Evolutionary conservation across 208 protist genomes (phyloP), one percentile per base, ranked within the genome.

Genomic region (Trypanosoma melophagium): DNA sequence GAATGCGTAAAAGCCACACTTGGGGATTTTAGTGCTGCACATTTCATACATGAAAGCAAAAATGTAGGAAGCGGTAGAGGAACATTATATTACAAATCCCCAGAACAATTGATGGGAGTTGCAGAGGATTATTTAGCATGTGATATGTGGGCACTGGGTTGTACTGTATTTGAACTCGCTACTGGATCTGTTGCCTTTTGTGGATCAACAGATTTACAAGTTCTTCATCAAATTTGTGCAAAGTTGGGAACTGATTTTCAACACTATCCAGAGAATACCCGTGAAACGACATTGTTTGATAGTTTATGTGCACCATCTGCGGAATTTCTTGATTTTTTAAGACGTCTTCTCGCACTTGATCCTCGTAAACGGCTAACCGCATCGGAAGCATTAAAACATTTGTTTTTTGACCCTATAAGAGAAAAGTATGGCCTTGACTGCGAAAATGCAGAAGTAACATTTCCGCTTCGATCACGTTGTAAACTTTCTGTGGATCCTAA

Each of bases 141-240:
- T 35, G 88, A 94, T 53, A 80, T 91, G 78, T 94, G 88, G 85
- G 81, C 78, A 16, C 61, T 94, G 10, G 88, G 88, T 14, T 94
- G 84, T 66, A 91, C 88, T 7, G 59, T 94, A 41, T 88, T 81
- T 63, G 88, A 94, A 56, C 76, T 94, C 24, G 54, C 57, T 42
- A 88, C 82, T 16, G 88, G 88, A 14, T 60, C 58, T 19, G 28
- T 77, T 52, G 61, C 81, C 53, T 73, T 94, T 80, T 72, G 54
- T 67, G 55, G 88, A 47, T 57, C 77, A 28, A 90, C 65, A 22
- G 88, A 89, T 17, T 65, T 94, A 24, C 82, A 88, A 64, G 82
- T 90, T 22, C 77, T 83, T 63, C 76, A 87, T 62, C 76, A 79
- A 35, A 86, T 94, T 56, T 75, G 82, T 19, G 71, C 80, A 25